Base-by-base conservation (phyloP, 495 filamentous ascomycete species). In the Penicillium paxilli region DNA sequence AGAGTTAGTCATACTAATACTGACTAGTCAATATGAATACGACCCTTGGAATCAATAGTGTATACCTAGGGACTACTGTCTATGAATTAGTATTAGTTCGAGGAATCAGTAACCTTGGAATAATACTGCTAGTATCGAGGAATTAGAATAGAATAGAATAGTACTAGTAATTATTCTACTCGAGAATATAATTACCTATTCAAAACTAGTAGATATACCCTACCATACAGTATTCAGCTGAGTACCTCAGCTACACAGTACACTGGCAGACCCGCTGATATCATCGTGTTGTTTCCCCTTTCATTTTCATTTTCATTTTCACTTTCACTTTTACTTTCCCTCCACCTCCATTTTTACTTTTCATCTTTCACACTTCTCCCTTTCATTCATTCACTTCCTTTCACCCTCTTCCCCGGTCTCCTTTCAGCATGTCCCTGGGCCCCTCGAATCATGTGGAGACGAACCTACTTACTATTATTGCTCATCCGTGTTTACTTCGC, bases 401-500 rank as follows among this genome's bases (percentile, higher is more conserved):
- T 59, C 32, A 49, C n/a, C n/a, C n/a, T n/a, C n/a, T n/a, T n/a
- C n/a, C n/a, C n/a, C n/a, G n/a, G n/a, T n/a, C n/a, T 52, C 44
- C 32, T 55, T 46, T 49, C 51, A 57, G 55, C 52, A 68, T 68
- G 65, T 66, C 28, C 60, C 42, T 52, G 20, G 33, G 17, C 44
- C 26, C 44, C 48, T 47, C 48, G 49, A 70, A 63, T 42, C 62
- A 97, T 96, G 94, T 96, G 91, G 92, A 83, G 92, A 78, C 85
- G 92, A 74, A 83, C 85, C 47, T 96, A 96, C 71, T 75, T 98
- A 59, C 72, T 96, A 33, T 78, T 98, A 52, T 70, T 96, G 52
- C 71, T 91, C 55, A 87, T 97, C 59, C 88, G 95, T 64, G 80
- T 97, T 55, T 98, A 95, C 79, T 95, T 97, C 63, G 92, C 94